Conservation (phyloP, 345 rosid genomes). For the rapeseed (Brassica napus) region DNA sequence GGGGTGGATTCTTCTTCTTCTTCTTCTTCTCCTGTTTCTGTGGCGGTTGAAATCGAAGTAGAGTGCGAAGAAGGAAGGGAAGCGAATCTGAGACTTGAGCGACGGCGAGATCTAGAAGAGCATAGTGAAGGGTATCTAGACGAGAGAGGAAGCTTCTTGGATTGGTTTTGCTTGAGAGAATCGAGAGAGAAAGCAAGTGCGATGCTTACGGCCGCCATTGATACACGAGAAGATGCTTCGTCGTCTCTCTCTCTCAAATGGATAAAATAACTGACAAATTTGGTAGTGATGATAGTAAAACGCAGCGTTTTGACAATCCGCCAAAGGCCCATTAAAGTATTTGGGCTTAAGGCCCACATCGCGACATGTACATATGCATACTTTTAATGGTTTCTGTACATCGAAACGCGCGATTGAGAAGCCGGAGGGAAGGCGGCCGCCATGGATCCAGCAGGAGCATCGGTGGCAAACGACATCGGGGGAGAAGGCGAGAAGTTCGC, state of each 20-base stretch:
- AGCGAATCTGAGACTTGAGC: conserved; percentile 44
- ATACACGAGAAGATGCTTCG: conserved; percentile 18
- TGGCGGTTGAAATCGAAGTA: conserved; percentile 45
- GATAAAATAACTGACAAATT: conserved; percentile 30
- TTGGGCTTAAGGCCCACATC: conserved; percentile 15
- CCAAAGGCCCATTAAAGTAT: not conserved
- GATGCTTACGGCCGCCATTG: conserved; percentile 55
- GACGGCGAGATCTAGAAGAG: conserved; percentile 36
- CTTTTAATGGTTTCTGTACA: not conserved
- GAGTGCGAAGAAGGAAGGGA: conserved; percentile 40
- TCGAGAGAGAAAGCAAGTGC: conserved; percentile 51
- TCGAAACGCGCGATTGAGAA: conserved; percentile 29
- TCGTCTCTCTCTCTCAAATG: conserved; percentile 10
- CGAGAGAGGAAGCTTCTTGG: conserved; percentile 18
- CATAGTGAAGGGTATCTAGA: conserved; percentile 39
- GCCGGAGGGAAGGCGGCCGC: conserved; percentile 37
- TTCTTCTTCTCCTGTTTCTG: conserved; percentile 36
- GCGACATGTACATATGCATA: not conserved
- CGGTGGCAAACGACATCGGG: conserved; percentile 37
- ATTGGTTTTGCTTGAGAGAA: conserved; percentile 36
- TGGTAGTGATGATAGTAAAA: not conserved
- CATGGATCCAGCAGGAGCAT: conserved; percentile 47
- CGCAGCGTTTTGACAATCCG: not conserved
- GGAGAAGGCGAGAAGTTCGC: conserved; percentile 64
- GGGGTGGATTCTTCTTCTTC: not conserved